Evolutionary conservation across 176 grass and related monocot genomes (phyloP), one percentile per base, ranked within the genome.

Genomic region (Cocos nucifera): DNA sequence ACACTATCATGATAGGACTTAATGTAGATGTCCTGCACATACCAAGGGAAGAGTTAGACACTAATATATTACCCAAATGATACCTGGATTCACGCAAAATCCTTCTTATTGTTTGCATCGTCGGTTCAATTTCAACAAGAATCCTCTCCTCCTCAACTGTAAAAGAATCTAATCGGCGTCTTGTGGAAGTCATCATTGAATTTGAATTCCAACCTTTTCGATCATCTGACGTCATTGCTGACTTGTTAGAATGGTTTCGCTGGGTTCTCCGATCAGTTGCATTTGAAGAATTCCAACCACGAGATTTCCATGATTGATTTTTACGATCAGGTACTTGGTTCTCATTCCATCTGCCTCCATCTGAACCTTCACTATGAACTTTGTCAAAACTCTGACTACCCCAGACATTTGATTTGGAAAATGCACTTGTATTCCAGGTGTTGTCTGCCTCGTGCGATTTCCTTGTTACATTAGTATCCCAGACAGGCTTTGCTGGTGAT

Each of bases 41-140:
- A 35, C 35, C 32, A 35, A 35, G 7, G 8, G 0, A 9, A 10
- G 35, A 44, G 35, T 14, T 25, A 49, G 6, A 69, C 49, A 12
- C 4, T 62, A 68, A 72, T 55, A 78, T 44, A 12, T 44, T 14
- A 44, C 2, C 35, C 35, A 54, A 51, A 2, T 51, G 59, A 80
- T 88, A 98, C 93, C 73, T 72, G 69, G 87, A 72, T 72, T 91
- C 78, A 51, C 76, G 87, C 69, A 83, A 56, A 23, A 98, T 98
- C 63, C 74, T 88, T 70, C 63, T 88, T 54, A 98, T 62, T 50
- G 54, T 66, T 6, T 78, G 57, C 54, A 83, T 65, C n/a, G 78
- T 66, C 15, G 93, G 93, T 50, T 85, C 76, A 44, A 98, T 57
- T 73, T 86, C 81, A 49, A 48, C 69, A 63, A 83, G 59, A 78